These are phyloP conservation scores for Cyberlindnera xishuangbannaensis DNA, from an alignment of 805 yeast genomes.

Conservation along the genomic window DNA sequence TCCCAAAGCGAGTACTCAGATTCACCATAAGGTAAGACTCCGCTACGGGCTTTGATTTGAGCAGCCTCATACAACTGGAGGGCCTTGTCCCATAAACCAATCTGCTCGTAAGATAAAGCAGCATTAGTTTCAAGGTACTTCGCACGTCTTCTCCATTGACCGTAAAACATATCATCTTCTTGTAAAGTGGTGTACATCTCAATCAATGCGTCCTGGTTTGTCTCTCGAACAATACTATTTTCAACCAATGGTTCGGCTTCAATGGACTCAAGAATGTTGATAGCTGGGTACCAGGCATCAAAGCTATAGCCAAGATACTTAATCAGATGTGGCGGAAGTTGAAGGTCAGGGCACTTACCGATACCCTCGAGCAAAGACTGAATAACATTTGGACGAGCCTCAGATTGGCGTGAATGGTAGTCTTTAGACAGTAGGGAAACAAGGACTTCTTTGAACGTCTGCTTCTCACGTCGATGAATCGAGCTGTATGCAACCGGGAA, in stretches of 20 bases:
- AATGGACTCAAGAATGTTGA: conserved; percentile 75
- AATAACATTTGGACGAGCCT: conserved; percentile 79
- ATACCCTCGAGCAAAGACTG: conserved; percentile 80
- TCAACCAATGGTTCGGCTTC: conserved; percentile 54
- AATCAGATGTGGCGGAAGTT: conserved; percentile 89
- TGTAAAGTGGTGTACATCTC: conserved; percentile 85
- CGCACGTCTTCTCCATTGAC: conserved; percentile 95
- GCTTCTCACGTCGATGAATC: conserved; percentile 71
- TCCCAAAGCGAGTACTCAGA: conserved; percentile 96
- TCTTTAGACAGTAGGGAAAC: conserved; percentile 81
- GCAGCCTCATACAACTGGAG: conserved; percentile 93
- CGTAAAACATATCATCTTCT: conserved; percentile 96
- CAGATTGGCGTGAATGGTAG: conserved; percentile 87
- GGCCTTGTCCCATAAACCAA: conserved; percentile 93
- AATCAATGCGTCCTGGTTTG: conserved; percentile 83
- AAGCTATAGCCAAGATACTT: conserved; percentile 84
- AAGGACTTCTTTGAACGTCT: conserved; percentile 77
- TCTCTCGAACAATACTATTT: conserved; percentile 70
- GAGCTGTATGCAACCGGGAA: conserved; percentile 78
- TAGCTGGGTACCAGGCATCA: conserved; percentile 87
- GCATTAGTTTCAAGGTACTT: conserved; percentile 90
- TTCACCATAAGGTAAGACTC: conserved; percentile 91
- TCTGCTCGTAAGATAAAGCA: conserved; percentile 90
- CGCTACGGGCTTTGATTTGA: conserved; percentile 93
- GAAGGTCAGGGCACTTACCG: conserved; percentile 64